phyloP scores from a whole-genome alignment of 2,329 filamentous ascomycete species.

The Pestalotiopsis sp. region DNA sequence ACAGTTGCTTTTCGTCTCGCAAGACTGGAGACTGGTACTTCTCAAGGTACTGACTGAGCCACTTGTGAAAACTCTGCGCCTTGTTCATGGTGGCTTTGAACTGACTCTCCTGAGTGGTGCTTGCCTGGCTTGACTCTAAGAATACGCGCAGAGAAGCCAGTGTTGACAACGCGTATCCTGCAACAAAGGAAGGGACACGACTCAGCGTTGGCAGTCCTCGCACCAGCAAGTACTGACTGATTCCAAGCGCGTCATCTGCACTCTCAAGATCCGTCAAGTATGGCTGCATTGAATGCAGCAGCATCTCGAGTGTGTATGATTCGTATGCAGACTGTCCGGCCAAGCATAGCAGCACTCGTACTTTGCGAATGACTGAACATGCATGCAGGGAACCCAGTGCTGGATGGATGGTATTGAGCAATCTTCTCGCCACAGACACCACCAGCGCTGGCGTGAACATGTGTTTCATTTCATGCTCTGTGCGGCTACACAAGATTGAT shows the following conservation, averaged over 20 bases:
- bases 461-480: constrained; percentile 62
- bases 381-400: constrained; percentile 86
- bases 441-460: constrained; percentile 80
- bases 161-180: constrained; percentile 78
- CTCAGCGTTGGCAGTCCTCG: constrained; percentile 68
- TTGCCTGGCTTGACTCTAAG: constrained; percentile 73
- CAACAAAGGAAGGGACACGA: constrained; percentile 73
- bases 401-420: constrained; percentile 80
- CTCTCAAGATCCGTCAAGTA: constrained; percentile 85
- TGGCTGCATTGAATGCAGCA: constrained; percentile 77
- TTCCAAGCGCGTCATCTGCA: constrained; percentile 85
- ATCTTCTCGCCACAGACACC: constrained; percentile 72
- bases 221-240: constrained; percentile 81
- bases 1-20: constrained; percentile 48
- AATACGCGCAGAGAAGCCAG: constrained; percentile 80
- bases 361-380: constrained; percentile 83
- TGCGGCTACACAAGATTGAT: constrained; percentile 75
- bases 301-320: constrained; percentile 88
- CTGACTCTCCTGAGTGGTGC: constrained; percentile 83
- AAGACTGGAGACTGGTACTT: constrained; percentile 61
- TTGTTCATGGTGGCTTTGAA: constrained; percentile 77
- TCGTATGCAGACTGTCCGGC: constrained; percentile 73
- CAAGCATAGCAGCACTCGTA: constrained; percentile 79
- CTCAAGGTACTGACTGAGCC: constrained; percentile 74
- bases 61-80: constrained; percentile 74